Conservation (phyloP, 495 filamentous ascomycete species). For the Glutinoglossum americanum region DNA sequence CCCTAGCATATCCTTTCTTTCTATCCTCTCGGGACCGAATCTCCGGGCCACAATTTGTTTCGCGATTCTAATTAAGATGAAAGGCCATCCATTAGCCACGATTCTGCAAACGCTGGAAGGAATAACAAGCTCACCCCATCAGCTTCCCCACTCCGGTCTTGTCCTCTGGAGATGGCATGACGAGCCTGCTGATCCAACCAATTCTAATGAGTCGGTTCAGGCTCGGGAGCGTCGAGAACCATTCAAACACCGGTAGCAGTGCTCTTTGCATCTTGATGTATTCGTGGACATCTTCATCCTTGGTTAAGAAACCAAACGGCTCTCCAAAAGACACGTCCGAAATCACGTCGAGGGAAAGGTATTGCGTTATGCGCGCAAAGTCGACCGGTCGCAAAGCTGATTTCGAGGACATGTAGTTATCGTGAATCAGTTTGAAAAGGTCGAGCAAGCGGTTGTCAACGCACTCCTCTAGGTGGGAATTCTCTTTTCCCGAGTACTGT, state of each 20-base stretch:
- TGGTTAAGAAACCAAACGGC: constrained; percentile 24
- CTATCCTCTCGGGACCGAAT: neutral
- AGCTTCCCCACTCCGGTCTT: constrained; percentile 10
- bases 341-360: constrained; percentile 30
- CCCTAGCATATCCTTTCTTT: neutral
- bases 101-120: neutral
- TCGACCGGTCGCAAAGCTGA: constrained; percentile 20
- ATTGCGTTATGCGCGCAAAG: constrained; percentile 21
- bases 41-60: neutral
- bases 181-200: constrained; percentile 7
- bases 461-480: constrained; percentile 20
- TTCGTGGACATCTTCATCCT: constrained; percentile 9
- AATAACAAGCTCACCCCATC: constrained; percentile 8
- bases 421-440: constrained; percentile 19
- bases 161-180: constrained; percentile 12
- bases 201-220: neutral
- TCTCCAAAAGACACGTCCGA: constrained; percentile 28
- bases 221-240: neutral
- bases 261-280: neutral
- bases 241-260: neutral
- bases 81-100: too few species aligned
- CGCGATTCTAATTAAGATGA: neutral
- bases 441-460: constrained; percentile 22
- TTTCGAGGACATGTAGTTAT: constrained; percentile 13
- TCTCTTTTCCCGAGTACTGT: constrained; percentile 28